A percentile compares a stretch with the other conserved stretches of the same genome.
phyloP scores from a whole-genome alignment of 2,329 filamentous ascomycete genomes.

The Xylariaceae sp. region DNA sequence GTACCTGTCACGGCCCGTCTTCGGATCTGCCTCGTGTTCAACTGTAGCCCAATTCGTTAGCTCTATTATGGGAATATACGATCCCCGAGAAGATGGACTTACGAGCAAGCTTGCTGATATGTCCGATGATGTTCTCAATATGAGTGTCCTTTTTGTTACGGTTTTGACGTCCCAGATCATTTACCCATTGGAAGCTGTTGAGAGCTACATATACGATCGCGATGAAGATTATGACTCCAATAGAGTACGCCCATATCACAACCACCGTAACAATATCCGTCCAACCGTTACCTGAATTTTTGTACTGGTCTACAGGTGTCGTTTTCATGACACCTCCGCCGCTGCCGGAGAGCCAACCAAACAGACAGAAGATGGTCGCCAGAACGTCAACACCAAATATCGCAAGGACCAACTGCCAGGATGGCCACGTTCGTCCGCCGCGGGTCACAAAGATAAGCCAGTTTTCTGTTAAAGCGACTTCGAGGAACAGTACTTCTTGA shows the following conservation, averaged over 20 bases:
- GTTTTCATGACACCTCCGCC: conserved; percentile 42
- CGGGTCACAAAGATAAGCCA: conserved; percentile 82
- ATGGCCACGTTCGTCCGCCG: conserved; percentile 74
- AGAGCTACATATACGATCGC: conserved; percentile 69
- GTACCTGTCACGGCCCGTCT: conserved; percentile 35
- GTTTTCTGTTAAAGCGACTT: conserved; percentile 76
- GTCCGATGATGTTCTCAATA: conserved; percentile 70
- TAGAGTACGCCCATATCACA: conserved; percentile 69
- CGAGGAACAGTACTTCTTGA: conserved; percentile 76
- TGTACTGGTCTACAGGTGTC: conserved; percentile 44
- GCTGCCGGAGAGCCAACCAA: conserved; percentile 72
- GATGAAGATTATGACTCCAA: conserved; percentile 68
- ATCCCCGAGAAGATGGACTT: conserved; percentile 20
- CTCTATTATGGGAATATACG: not conserved
- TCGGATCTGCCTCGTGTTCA: conserved; percentile 37
- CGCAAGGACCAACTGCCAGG: conserved; percentile 74
- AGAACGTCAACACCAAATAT: conserved; percentile 75
- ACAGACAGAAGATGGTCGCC: conserved; percentile 75
- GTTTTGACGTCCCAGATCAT: conserved; percentile 68
- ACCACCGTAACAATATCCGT: conserved; percentile 66
- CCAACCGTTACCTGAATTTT: conserved; percentile 45
- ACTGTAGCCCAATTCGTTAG: conserved; percentile 28
- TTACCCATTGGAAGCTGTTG: conserved; percentile 63
- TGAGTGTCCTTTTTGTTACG: conserved; percentile 65
- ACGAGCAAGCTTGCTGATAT: conserved; percentile 65